Percentiles rank a stretch among this genome's conserved stretches.
phyloP scores from a whole-genome alignment of 306 rosid species.

The Quercus ilex region DNA sequence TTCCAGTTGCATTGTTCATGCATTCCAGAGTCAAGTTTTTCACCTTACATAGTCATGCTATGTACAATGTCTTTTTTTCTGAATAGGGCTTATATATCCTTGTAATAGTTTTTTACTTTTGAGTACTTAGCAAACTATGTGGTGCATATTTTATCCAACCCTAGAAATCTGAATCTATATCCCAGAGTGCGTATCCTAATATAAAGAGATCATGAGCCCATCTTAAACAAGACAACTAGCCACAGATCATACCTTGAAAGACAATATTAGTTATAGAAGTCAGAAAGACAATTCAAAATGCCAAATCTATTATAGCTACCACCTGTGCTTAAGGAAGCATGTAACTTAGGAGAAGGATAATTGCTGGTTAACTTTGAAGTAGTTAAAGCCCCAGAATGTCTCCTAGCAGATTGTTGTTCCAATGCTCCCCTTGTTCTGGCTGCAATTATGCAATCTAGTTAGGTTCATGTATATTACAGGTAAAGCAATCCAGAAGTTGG shows the following conservation, averaged over 20 bases:
- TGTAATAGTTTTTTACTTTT: not conserved
- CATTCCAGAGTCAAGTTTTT: no score
- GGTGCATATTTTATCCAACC: not conserved
- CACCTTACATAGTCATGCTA: no score
- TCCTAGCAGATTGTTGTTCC: slow-evolving; percentile 62
- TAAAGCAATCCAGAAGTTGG: not conserved
- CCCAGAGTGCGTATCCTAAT: not conserved
- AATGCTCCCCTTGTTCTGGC: slow-evolving; percentile 49
- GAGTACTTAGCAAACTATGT: not conserved
- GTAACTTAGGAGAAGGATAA: slow-evolving; percentile 55
- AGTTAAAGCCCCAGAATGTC: slow-evolving; percentile 51
- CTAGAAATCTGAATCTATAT: not conserved
- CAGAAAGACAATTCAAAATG: not conserved
- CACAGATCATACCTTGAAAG: not conserved
- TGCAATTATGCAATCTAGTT: slow-evolving; percentile 22
- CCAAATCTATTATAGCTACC: not conserved
- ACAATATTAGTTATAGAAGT: not conserved
- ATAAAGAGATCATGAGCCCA: not conserved
- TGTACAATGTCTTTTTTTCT: no score
- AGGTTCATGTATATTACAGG: not conserved
- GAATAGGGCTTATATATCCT: no score
- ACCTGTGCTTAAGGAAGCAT: slow-evolving; percentile 69
- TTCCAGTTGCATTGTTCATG: not conserved
- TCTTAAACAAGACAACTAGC: not conserved
- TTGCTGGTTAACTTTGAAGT: slow-evolving; percentile 49